A percentile compares a stretch with the other conserved stretches of the same genome.
Conservation (phyloP, 2,329 filamentous ascomycete species). For the Xylariaceae sp. region DNA sequence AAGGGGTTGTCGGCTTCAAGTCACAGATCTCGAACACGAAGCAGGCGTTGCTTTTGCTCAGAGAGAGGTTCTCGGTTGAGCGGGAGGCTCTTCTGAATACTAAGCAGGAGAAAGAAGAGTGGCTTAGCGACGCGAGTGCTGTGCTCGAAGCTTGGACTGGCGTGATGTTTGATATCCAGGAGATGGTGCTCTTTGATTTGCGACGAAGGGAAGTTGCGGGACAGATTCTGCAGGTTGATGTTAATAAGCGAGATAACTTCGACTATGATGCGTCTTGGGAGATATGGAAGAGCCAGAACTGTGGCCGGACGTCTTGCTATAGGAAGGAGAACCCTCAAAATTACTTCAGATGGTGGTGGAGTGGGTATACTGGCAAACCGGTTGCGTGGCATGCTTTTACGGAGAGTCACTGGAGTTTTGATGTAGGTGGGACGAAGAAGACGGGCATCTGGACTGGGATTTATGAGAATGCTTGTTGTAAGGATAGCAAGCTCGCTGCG, state of each 20-base stretch:
- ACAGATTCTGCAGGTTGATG: background rate
- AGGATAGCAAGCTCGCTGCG: conserved; percentile 4
- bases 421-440: background rate
- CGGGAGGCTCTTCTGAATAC: no score
- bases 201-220: background rate
- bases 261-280: conserved; percentile 12
- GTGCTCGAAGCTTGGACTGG: conserved; percentile 14
- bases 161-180: conserved; percentile 12
- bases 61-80: background rate
- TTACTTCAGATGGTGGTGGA: background rate
- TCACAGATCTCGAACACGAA: no score
- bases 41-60: background rate
- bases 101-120: background rate
- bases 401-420: conserved; percentile 12
- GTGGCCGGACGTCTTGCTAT: conserved; percentile 24
- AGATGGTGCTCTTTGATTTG: background rate
- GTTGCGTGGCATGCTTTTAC: conserved; percentile 14
- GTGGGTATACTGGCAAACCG: background rate
- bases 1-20: no score
- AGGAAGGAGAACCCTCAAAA: background rate
- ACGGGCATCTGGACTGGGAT: conserved; percentile 11
- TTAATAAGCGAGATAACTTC: background rate
- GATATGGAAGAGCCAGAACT: conserved; percentile 24
- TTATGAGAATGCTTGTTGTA: conserved; percentile 26
- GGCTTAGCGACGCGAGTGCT: conserved; percentile 6